Base-by-base conservation (phyloP, 2,329 filamentous ascomycete genomes). In the Ceratocystiopsis minuta region DNA sequence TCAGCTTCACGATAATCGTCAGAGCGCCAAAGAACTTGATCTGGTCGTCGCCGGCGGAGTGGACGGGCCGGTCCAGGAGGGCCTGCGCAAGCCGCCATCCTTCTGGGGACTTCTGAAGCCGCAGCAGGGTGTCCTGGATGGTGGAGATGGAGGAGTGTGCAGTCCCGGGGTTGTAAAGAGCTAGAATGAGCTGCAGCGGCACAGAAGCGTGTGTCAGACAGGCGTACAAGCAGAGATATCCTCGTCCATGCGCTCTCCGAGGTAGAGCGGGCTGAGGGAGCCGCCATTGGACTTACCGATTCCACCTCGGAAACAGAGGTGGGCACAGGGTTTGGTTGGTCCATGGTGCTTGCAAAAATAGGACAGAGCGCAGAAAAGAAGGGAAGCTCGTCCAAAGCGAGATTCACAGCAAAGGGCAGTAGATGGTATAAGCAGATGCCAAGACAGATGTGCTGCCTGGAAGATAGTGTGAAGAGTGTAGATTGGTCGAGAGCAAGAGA, bases 1-100 rank as follows among this genome's bases (percentile, higher is more conserved):
- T 95, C 45, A 96, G 73, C 61, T 96, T 98, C 52, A 96, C 76
- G 40, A 85, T 92, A 50, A 95, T 80, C 0, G 88, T 96, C 45
- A 95, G 68, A 28, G 87, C 88, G 14, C 85, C 90, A 55, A 93
- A 94, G 60, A 96, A 96, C 49, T 81, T 80, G 50, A 90, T 75
- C 52, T 87, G 79, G 46, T 80, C 72, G 50, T 83, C 76, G 17
- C 71, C 63, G 46, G 74, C 75, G 40, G 65, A 65, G 6, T 12
- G 24, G 10, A 40, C 36, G 0, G 46, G 43, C 11, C 48, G 46
- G 11, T 50, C 47, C 12, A 95, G 64, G 14, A 96, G 66, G 40
- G 75, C 73, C 53, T 88, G 78, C 16, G 85, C 86, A 37, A 95
- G 68, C 43, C 80, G 70, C 90, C 90, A 98, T 42, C 86, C 88